Conservation (phyloP, 2,329 filamentous ascomycete genomes). For the Aspergillus latus region DNA sequence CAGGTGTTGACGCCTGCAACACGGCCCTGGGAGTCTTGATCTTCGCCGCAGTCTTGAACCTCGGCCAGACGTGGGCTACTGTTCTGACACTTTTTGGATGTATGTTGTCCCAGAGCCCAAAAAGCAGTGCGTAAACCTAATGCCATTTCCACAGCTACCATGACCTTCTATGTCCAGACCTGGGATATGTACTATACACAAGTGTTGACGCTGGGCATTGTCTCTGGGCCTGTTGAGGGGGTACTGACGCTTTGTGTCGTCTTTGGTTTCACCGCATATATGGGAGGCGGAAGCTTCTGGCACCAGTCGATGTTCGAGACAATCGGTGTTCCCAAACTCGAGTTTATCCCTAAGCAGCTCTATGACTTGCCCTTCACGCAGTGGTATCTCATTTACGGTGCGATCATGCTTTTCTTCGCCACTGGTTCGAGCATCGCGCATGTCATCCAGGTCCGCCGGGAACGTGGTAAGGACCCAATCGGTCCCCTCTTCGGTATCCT, state of each 20-base stretch:
- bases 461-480: slow-evolving; percentile 67
- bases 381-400: slow-evolving; percentile 89
- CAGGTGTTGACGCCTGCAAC: slow-evolving; percentile 87
- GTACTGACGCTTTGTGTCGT: slow-evolving; percentile 79
- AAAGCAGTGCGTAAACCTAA: background rate
- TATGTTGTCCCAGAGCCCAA: slow-evolving; percentile 45
- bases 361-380: slow-evolving; percentile 85
- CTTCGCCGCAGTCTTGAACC: slow-evolving; percentile 88
- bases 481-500: slow-evolving; percentile 72
- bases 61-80: slow-evolving; percentile 89
- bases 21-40: slow-evolving; percentile 90
- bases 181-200: slow-evolving; percentile 99
- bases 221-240: slow-evolving; percentile 94
- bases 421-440: slow-evolving; percentile 71
- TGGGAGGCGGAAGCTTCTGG: slow-evolving; percentile 92
- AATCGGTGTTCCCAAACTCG: slow-evolving; percentile 64
- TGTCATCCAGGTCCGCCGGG: slow-evolving; percentile 77
- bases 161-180: slow-evolving; percentile 98
- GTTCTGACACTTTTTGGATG: slow-evolving; percentile 79
- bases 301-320: slow-evolving; percentile 74
- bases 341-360: slow-evolving; percentile 66
- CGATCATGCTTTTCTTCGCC: slow-evolving; percentile 78
- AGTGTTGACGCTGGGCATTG: slow-evolving; percentile 83
- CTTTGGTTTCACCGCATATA: slow-evolving; percentile 77
- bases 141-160: slow-evolving; percentile 57